Conservation (phyloP, 2,329 filamentous ascomycete species). For the Scopulariopsis brevicaulis region DNA sequence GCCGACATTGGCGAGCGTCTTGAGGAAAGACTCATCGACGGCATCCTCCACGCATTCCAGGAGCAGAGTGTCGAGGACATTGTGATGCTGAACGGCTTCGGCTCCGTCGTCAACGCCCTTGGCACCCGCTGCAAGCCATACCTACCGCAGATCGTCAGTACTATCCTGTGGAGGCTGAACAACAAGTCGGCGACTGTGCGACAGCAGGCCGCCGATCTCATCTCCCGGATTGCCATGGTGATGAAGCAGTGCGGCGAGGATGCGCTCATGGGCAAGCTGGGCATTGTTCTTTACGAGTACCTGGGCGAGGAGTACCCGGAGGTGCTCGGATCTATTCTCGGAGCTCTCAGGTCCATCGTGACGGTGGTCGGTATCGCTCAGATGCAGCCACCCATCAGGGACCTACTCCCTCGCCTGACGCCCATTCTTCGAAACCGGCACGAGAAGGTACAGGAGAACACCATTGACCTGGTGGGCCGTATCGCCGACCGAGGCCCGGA, state of each 20-base stretch:
- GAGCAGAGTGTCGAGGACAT: constrained; percentile 96
- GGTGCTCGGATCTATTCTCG: constrained; percentile 90
- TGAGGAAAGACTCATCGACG: constrained; percentile 89
- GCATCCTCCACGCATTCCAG: constrained; percentile 92
- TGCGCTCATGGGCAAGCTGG: constrained; percentile 87
- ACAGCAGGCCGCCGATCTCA: constrained; percentile 92
- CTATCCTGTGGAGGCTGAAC: constrained; percentile 91
- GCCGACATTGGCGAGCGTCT: constrained; percentile 88
- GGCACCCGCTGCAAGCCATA: constrained; percentile 93
- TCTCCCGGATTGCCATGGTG: constrained; percentile 93
- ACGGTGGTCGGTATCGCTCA: constrained; percentile 95
- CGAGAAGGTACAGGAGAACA: constrained; percentile 99
- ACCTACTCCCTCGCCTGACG: constrained; percentile 85
- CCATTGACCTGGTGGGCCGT: constrained; percentile 93
- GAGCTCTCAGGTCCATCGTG: constrained; percentile 89
- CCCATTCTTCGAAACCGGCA: constrained; percentile 98
- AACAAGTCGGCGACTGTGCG: constrained; percentile 96
- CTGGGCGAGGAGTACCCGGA: constrained; percentile 97
- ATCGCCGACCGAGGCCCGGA: constrained; percentile 96
- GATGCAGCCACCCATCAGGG: constrained; percentile 97
- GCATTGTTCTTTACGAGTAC: constrained; percentile 93
- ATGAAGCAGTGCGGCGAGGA: constrained; percentile 99
- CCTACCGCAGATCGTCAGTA: constrained; percentile 91
- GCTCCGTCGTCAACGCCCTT: constrained; percentile 91
- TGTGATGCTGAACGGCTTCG: constrained; percentile 93